phyloP scores from a whole-genome alignment of 768 basidiomycete genomes.

The Tylopilus subfusipes region DNA sequence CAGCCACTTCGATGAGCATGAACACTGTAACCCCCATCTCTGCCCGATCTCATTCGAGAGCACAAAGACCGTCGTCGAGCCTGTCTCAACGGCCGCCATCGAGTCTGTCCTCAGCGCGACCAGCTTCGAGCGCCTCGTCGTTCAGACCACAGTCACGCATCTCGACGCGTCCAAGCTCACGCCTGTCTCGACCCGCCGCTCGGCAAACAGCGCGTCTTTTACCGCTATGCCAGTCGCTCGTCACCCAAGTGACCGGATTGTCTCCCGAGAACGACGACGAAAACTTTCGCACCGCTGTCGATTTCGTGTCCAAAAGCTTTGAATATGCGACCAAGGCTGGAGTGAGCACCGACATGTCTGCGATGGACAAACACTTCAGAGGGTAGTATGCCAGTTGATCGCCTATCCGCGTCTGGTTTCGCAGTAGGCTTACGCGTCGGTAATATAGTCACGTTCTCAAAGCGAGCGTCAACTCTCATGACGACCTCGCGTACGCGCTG shows the following conservation, averaged over 20 bases:
- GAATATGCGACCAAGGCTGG: conserved; percentile 59
- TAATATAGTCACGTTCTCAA: conserved; percentile 55
- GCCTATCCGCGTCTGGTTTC: background rate
- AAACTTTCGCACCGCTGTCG: conserved; percentile 47
- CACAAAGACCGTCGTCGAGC: conserved; percentile 34
- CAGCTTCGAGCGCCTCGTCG: conserved; percentile 41
- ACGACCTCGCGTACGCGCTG: conserved; percentile 59
- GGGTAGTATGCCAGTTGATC: conserved; percentile 41
- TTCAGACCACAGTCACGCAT: conserved; percentile 34
- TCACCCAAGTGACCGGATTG: conserved; percentile 52
- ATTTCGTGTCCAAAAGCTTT: conserved; percentile 55
- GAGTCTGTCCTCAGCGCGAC: conserved; percentile 45
- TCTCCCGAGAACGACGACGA: conserved; percentile 40
- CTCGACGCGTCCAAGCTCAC: conserved; percentile 40
- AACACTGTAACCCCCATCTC: conserved; percentile 22
- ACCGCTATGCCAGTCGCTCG: conserved; percentile 53
- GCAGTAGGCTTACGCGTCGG: conserved; percentile 10
- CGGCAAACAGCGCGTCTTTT: conserved; percentile 48
- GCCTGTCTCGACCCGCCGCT: conserved; percentile 50
- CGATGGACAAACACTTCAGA: conserved; percentile 48
- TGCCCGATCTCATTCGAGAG: conserved; percentile 21
- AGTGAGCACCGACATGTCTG: conserved; percentile 51
- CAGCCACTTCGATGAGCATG: conserved; percentile 13
- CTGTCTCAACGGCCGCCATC: conserved; percentile 42
- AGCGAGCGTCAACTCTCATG: conserved; percentile 63